Evolutionary conservation across 2,329 filamentous ascomycete genomes (phyloP).

Genomic region (Talaromyces pinophilus): DNA sequence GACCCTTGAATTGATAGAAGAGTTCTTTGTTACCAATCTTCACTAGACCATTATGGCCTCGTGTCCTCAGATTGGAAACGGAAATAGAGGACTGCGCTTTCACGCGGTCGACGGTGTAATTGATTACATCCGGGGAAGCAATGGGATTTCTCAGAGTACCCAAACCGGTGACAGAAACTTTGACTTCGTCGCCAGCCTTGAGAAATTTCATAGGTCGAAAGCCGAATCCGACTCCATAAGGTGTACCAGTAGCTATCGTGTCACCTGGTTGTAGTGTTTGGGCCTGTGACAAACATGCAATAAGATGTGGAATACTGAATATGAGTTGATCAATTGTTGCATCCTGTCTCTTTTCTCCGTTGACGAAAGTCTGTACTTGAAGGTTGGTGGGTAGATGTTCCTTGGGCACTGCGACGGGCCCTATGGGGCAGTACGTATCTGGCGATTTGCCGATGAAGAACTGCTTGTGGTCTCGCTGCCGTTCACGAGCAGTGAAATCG

Average conservation of each 20-base stretch:
- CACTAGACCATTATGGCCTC: constrained; percentile 38
- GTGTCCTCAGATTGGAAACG: constrained; percentile 35
- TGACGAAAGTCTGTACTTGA: constrained; percentile 50
- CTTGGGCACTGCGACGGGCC: constrained; percentile 55
- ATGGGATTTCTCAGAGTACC: constrained; percentile 49
- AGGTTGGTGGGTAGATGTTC: constrained; percentile 48
- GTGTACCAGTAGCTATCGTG: constrained; percentile 25
- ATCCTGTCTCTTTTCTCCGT: constrained; percentile 54
- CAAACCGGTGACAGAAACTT: constrained; percentile 46
- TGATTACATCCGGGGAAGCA: constrained; percentile 23
- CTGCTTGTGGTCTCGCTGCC: constrained; percentile 61
- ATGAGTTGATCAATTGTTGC: constrained; percentile 33
- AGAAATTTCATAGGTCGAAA: constrained; percentile 47
- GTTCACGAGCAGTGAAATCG: constrained; percentile 57
- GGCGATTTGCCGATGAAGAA: constrained; percentile 61
- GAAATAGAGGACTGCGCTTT: constrained; percentile 29
- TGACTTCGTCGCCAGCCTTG: constrained; percentile 45
- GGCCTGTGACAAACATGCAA: constrained; percentile 11
- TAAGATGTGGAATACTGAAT: constrained; percentile 8
- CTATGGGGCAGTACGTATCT: constrained; percentile 60
- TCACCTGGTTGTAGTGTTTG: constrained; percentile 20
- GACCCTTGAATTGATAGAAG: constrained; percentile 40
- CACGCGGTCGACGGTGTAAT: constrained; percentile 28
- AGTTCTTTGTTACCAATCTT: constrained; percentile 45
- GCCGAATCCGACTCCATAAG: constrained; percentile 53